A percentile compares a stretch with the other conserved stretches of the same genome.
These are phyloP conservation scores for Wickerhamomyces mucosus DNA, from an alignment of 805 yeast genomes.

Conservation along the genomic window DNA sequence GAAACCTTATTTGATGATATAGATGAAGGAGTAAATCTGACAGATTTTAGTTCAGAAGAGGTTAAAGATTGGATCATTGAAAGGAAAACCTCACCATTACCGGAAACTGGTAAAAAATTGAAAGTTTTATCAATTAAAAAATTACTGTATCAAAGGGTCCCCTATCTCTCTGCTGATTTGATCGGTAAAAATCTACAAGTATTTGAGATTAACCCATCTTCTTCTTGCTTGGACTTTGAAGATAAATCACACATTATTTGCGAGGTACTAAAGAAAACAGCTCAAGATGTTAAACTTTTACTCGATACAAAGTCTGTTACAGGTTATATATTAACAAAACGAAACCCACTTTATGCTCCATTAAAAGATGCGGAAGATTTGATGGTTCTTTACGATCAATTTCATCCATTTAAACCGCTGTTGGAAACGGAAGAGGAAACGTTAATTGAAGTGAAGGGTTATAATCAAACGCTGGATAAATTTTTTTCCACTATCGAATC, in stretches of 20 bases:
- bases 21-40: slow-evolving; percentile 5
- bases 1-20: slow-evolving; percentile 31
- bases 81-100: slow-evolving; percentile 1
- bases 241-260: slow-evolving; percentile 24
- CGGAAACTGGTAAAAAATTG: slow-evolving; percentile 23
- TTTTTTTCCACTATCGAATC: slow-evolving; percentile 84
- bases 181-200: slow-evolving; percentile 47
- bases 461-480: slow-evolving; percentile 72
- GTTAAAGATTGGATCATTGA: slow-evolving; percentile 21
- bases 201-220: slow-evolving; percentile 37
- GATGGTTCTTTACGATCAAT: slow-evolving; percentile 50
- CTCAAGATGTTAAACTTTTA: slow-evolving; percentile 30
- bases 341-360: slow-evolving; percentile 41
- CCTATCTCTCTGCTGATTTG: slow-evolving; percentile 73
- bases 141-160: slow-evolving; percentile 53
- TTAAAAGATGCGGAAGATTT: slow-evolving; percentile 31
- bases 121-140: slow-evolving; percentile 60
- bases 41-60: slow-evolving; percentile 6
- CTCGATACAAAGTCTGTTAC: slow-evolving; percentile 25
- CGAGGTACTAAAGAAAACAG: slow-evolving; percentile 38
- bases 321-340: slow-evolving; percentile 60
- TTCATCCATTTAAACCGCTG: slow-evolving; percentile 57
- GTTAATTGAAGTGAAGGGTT: slow-evolving; percentile 46
- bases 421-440: slow-evolving; percentile 27
- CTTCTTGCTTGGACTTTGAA: slow-evolving; percentile 22